Evolutionary conservation across 495 filamentous ascomycete species (phyloP).

Genomic region (Penicillium psychrofluorescens): DNA sequence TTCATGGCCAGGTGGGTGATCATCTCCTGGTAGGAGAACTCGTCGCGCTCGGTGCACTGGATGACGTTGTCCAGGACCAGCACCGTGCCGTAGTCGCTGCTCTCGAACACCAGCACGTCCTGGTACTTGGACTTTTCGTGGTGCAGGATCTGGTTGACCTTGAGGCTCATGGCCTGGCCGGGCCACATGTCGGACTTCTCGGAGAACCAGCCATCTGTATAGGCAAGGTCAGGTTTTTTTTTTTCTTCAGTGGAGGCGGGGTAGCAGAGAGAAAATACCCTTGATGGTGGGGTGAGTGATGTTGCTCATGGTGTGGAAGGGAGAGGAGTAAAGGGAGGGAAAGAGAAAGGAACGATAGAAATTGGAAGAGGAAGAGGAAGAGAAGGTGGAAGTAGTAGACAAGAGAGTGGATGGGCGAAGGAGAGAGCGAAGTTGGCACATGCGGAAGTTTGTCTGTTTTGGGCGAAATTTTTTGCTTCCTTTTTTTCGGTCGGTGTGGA

Average conservation of each 20-base stretch:
- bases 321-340: constrained; percentile 12
- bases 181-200: constrained; percentile 98
- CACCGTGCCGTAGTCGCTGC: constrained; percentile 90
- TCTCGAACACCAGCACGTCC: constrained; percentile 97
- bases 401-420: constrained; percentile 9
- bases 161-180: constrained; percentile 96
- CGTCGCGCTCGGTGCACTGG: constrained; percentile 95
- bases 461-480: constrained; percentile 16
- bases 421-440: too few species aligned
- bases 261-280: constrained; percentile 36
- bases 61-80: constrained; percentile 99
- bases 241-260: constrained; percentile 8
- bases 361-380: constrained; percentile 4
- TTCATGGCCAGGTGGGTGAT: constrained; percentile 98
- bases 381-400: constrained; percentile 18
- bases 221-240: too few species aligned
- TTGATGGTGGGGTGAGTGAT: constrained; percentile 55
- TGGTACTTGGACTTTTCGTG: constrained; percentile 99
- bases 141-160: constrained; percentile 94
- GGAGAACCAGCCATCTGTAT: constrained; percentile 96
- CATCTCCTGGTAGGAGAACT: constrained; percentile 99
- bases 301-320: constrained; percentile 40
- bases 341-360: constrained; percentile 5
- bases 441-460: constrained; percentile 23
- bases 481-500: constrained; percentile 11